Evolutionary conservation across 2,329 filamentous ascomycete genomes (phyloP).

Genomic region (Nothophoma quercina): DNA sequence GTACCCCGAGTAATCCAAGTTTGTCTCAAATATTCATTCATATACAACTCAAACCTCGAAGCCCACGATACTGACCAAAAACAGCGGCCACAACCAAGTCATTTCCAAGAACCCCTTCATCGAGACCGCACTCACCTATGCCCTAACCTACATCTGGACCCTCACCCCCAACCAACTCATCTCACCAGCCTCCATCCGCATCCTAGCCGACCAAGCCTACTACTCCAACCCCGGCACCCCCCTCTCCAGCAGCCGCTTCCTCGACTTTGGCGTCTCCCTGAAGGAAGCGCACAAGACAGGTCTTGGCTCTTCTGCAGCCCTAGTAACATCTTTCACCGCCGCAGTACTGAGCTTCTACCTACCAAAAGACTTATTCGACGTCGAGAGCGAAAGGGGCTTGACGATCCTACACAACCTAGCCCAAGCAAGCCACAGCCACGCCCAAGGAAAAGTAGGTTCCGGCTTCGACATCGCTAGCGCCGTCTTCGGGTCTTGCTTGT

Average conservation of each 20-base stretch:
- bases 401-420: constrained; percentile 86
- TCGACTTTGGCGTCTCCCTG: constrained; percentile 78
- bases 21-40: no score
- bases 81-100: constrained; percentile 46
- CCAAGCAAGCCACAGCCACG: constrained; percentile 91
- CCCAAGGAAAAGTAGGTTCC: constrained; percentile 94
- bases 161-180: constrained; percentile 62
- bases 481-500: constrained; percentile 89
- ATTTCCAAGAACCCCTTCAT: constrained; percentile 81
- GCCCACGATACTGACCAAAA: constrained; percentile 1
- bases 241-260: constrained; percentile 65
- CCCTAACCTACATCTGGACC: constrained; percentile 77
- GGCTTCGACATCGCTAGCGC: constrained; percentile 96
- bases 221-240: constrained; percentile 68
- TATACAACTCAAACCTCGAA: no score
- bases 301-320: constrained; percentile 89
- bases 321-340: constrained; percentile 86
- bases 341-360: constrained; percentile 81
- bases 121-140: constrained; percentile 88
- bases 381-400: constrained; percentile 62
- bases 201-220: constrained; percentile 95
- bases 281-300: constrained; percentile 90
- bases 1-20: no score
- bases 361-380: constrained; percentile 62
- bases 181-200: constrained; percentile 76